phyloP scores from a whole-genome alignment of 371 early-diverging fungal species.

The Mucor mucedo region DNA sequence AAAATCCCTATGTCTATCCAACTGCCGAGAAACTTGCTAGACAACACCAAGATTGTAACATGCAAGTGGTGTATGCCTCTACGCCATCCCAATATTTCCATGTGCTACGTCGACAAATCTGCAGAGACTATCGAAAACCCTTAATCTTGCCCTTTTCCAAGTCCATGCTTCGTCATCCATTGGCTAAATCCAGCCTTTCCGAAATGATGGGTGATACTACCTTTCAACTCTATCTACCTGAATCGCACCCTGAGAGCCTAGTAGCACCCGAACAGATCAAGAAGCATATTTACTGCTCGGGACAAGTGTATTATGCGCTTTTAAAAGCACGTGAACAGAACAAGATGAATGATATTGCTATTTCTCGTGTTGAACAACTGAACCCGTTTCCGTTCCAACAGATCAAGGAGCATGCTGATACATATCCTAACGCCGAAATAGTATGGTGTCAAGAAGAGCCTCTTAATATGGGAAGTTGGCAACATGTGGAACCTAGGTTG shows the following conservation, averaged over 20 bases:
- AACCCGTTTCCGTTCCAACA: conserved; percentile 96
- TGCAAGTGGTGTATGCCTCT: conserved; percentile 96
- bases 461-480: conserved; percentile 92
- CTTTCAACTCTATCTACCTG: conserved; percentile 92
- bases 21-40: conserved; percentile 77
- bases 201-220: conserved; percentile 85
- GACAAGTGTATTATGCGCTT: conserved; percentile 96
- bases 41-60: conserved; percentile 97
- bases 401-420: conserved; percentile 82
- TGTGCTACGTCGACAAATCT: conserved; percentile 91
- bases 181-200: conserved; percentile 80
- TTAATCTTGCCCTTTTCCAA: conserved; percentile 88
- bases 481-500: conserved; percentile 86
- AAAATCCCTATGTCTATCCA: conserved; percentile 89
- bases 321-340: conserved; percentile 86
- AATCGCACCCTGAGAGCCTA: conserved; percentile 79
- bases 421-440: conserved; percentile 89
- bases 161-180: conserved; percentile 91
- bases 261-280: conserved; percentile 80
- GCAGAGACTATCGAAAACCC: conserved; percentile 98
- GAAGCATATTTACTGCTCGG: conserved; percentile 90
- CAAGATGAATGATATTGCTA: conserved; percentile 83
- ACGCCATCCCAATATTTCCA: conserved; percentile 98
- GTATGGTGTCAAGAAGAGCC: conserved; percentile 97
- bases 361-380: conserved; percentile 94